Percentiles rank a stretch among this genome's conserved stretches.
phyloP scores from a whole-genome alignment of 176 grass and related monocot species.

The Triticum timopheevii region DNA sequence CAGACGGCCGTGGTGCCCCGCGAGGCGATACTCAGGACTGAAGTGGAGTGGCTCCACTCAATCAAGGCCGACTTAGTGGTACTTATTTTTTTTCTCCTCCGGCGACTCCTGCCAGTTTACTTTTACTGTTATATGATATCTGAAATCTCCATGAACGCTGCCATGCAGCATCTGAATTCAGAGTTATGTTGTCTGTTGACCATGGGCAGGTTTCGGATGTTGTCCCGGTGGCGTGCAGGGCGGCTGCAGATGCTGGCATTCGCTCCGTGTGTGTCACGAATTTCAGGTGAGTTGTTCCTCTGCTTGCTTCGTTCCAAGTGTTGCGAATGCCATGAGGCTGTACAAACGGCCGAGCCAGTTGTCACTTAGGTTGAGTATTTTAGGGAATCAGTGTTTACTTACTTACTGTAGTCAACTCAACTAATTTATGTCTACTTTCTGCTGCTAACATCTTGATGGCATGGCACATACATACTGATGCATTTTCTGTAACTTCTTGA shows the following conservation, averaged over 20 bases:
- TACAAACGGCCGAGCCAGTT: background rate
- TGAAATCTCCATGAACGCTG: background rate
- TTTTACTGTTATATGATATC: background rate
- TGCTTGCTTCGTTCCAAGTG: background rate
- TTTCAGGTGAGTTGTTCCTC: slow-evolving; percentile 60
- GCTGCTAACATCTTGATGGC: background rate
- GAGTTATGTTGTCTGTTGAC: background rate
- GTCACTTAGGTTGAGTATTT: background rate
- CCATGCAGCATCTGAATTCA: background rate
- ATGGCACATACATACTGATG: background rate
- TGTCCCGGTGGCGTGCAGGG: slow-evolving; percentile 90
- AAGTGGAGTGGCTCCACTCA: slow-evolving; percentile 87
- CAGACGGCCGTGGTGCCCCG: slow-evolving; percentile 94
- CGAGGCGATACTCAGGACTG: slow-evolving; percentile 74
- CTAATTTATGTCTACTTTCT: background rate
- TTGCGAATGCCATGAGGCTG: background rate
- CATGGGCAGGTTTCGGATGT: slow-evolving; percentile 85
- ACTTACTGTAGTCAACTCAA: background rate
- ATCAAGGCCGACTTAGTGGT: slow-evolving; percentile 97
- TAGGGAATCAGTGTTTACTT: background rate
- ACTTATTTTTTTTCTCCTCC: background rate
- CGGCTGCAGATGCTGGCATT: slow-evolving; percentile 87
- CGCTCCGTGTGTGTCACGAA: slow-evolving; percentile 92
- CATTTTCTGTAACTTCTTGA: background rate
- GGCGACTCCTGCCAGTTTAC: background rate